Evolutionary conservation across 257 asterid genomes (phyloP).

Genomic region (Primulina eburnea): DNA sequence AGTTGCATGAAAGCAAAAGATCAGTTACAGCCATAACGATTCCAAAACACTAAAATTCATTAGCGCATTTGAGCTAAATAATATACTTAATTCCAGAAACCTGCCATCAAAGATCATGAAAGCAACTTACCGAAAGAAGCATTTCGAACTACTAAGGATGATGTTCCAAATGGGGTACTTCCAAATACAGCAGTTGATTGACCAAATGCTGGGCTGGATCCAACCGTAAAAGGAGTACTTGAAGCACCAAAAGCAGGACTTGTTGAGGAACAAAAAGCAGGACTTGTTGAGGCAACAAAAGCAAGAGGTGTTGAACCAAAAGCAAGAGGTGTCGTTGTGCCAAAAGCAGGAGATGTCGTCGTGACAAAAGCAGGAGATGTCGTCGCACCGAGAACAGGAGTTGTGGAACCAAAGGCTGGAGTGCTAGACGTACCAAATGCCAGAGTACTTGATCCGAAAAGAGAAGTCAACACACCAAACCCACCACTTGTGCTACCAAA

Average conservation of each 20-base stretch:
- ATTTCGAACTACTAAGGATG: slow-evolving; percentile 70
- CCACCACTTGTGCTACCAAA: slow-evolving; percentile 60
- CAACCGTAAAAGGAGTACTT: slow-evolving; percentile 55
- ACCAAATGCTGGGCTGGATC: slow-evolving; percentile 62
- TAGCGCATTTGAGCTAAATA: not conserved
- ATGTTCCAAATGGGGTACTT: slow-evolving; percentile 56
- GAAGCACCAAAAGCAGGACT: slow-evolving; percentile 60
- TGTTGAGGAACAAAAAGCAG: slow-evolving; percentile 47
- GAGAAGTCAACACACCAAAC: slow-evolving; percentile 50
- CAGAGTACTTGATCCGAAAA: slow-evolving; percentile 41
- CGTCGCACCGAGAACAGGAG: slow-evolving; percentile 46
- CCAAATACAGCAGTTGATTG: slow-evolving; percentile 70
- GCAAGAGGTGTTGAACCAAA: slow-evolving; percentile 34
- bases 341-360: slow-evolving; percentile 56
- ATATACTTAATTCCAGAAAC: slow-evolving; percentile 19
- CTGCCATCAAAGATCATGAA: slow-evolving; percentile 18
- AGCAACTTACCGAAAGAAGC: slow-evolving; percentile 71
- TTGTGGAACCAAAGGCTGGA: slow-evolving; percentile 47
- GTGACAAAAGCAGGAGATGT: slow-evolving; percentile 61
- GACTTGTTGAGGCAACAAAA: slow-evolving; percentile 36
- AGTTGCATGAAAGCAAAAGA: not conserved
- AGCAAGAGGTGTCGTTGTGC: slow-evolving; percentile 22
- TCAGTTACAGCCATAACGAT: slow-evolving; percentile 22
- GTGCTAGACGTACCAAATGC: slow-evolving; percentile 23
- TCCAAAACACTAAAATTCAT: slow-evolving; percentile 1